Base-by-base conservation (phyloP, 495 filamentous ascomycete species). In the Penicillium coprophilum region DNA sequence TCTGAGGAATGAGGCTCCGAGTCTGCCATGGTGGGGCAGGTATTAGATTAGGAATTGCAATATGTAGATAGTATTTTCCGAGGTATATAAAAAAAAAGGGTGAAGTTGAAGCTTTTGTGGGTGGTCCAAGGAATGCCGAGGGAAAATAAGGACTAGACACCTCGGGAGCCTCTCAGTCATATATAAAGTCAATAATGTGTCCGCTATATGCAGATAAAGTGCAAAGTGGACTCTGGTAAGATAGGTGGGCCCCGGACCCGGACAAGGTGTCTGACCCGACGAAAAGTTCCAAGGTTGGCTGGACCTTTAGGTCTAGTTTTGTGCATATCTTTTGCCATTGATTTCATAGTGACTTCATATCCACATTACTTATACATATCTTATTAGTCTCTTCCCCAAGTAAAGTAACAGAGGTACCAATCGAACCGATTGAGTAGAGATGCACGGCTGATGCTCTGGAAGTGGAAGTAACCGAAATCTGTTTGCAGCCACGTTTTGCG, bases 11-110 rank as follows among this genome's bases (percentile, higher is more conserved):
- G 58, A 12, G 56, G 49, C 41, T 64, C 59, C 40, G 66, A 64
- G 46, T 62, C 58, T 38, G 69, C 59, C 73, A 76, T 76, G 60
- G 50, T 53, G 59, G 61, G 24, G 48, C 63, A 62, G 48, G 32
- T 40, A 20, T 27, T 40, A 21, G 13, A 19, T 41, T 41, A 12
- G n/a, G n/a, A n/a, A n/a, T 47, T 47, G 27, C 17, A 28, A 31
- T 30, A 6, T 36, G 31, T 36, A 13, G 40, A 46, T 11, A 3
- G 31, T 31, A 12, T 23, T n/a, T n/a, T 44, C 19, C 19, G 19
- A 17, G 27, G 4, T 27, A 27, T 27, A 27, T 27, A 27, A 27
- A 5, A 27, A n/a, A n/a, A n/a, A n/a, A n/a, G n/a, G n/a, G n/a
- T 27, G 24, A 6, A 27, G 21, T 46, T 40, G n/a, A 19, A 41